Evolutionary conservation across 179 eudicot species (phyloP).

Genomic region (Heliamphora pulchella): DNA sequence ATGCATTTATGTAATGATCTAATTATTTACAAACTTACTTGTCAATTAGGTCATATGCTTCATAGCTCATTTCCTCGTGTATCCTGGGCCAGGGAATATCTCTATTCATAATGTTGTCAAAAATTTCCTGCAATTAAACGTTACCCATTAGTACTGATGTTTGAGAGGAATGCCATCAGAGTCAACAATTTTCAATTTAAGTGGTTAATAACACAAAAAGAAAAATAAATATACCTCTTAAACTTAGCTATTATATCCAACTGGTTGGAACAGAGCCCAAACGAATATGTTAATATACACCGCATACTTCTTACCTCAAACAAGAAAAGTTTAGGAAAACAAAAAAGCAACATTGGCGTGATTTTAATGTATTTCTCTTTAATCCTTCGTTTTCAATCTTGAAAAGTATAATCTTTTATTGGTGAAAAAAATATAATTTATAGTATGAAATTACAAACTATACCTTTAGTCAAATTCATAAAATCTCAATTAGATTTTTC

Average conservation of each 20-base stretch:
- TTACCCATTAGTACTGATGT: constrained; percentile 12
- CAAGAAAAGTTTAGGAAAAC: too few species aligned
- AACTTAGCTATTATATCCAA: not conserved
- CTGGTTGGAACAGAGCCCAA: not conserved
- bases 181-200: not conserved
- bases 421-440: too few species aligned
- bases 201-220: not conserved
- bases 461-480: too few species aligned
- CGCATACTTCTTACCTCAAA: too few species aligned
- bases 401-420: too few species aligned
- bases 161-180: not conserved
- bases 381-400: too few species aligned
- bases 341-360: too few species aligned
- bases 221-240: not conserved
- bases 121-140: constrained; percentile 65
- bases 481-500: too few species aligned
- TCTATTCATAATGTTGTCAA: constrained; percentile 86
- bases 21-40: constrained; percentile 53
- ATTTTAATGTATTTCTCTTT: too few species aligned
- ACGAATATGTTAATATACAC: too few species aligned
- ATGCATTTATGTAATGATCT: not conserved
- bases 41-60: constrained; percentile 75
- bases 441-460: too few species aligned
- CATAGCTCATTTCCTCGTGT: constrained; percentile 86
- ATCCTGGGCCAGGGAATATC: constrained; percentile 94